Percentiles rank a stretch among this genome's conserved stretches.
Evolutionary conservation across 345 rosid species (phyloP).

Genomic region (Pugionium dolabratum): DNA sequence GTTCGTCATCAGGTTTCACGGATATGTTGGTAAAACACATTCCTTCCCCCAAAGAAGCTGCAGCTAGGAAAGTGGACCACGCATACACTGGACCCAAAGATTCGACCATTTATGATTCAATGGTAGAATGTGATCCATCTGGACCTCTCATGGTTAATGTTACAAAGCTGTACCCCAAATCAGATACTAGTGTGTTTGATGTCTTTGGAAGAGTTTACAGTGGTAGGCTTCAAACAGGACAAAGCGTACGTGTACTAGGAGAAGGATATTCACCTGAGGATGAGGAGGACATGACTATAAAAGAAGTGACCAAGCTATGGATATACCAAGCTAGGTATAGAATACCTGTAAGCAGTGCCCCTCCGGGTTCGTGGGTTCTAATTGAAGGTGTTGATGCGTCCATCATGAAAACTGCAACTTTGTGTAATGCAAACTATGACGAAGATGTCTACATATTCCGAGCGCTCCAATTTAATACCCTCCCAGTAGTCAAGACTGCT

Average conservation of each 20-base stretch:
- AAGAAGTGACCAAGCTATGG: constrained; percentile 94
- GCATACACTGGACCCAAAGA: constrained; percentile 78
- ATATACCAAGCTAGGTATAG: constrained; percentile 93
- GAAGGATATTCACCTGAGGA: constrained; percentile 98
- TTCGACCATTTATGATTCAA: constrained; percentile 67
- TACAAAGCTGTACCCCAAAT: constrained; percentile 91
- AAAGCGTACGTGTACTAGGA: constrained; percentile 83
- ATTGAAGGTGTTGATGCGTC: constrained; percentile 98
- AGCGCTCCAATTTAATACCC: constrained; percentile 90
- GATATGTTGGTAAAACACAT: constrained; percentile 95
- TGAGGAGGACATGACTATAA: constrained; percentile 94
- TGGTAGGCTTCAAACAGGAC: constrained; percentile 91
- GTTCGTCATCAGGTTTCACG: constrained; percentile 93
- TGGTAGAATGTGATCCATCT: constrained; percentile 81
- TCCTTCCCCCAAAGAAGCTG: constrained; percentile 93
- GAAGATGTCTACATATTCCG: constrained; percentile 89
- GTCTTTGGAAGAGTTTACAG: constrained; percentile 94
- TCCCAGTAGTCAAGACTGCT: constrained; percentile 97
- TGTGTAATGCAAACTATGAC: constrained; percentile 63
- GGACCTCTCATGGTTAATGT: constrained; percentile 97
- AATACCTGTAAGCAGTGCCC: constrained; percentile 89
- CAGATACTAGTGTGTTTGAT: constrained; percentile 96
- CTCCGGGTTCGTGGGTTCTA: constrained; percentile 97
- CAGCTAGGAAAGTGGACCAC: constrained; percentile 79
- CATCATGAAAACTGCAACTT: constrained; percentile 94